Conservation (phyloP, 306 rosid genomes). For the Cicer bijugum region DNA sequence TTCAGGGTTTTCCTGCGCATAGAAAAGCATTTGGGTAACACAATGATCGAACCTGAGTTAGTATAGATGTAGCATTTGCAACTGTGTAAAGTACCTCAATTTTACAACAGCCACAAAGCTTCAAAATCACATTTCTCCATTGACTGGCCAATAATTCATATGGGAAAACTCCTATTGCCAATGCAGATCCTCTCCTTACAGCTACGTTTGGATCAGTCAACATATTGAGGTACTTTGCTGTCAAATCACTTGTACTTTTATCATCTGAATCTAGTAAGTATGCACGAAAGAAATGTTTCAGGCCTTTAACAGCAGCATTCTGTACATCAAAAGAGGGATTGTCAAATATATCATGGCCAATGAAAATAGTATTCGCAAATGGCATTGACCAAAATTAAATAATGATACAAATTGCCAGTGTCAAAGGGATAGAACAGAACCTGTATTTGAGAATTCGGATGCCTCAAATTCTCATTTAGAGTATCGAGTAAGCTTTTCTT, state of each 20-base stretch:
- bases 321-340: constrained; percentile 48
- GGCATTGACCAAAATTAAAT: constrained; percentile 17
- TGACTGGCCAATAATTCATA: constrained; percentile 61
- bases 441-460: constrained; percentile 98
- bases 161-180: constrained; percentile 86
- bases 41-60: constrained; percentile 26
- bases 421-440: constrained; percentile 51
- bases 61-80: constrained; percentile 38
- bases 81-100: constrained; percentile 67
- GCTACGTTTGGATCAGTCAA: constrained; percentile 85
- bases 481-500: constrained; percentile 76
- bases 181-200: constrained; percentile 91
- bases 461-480: constrained; percentile 87
- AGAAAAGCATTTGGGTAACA: constrained; percentile 28
- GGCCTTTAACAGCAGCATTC: constrained; percentile 84
- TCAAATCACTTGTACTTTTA: constrained; percentile 58
- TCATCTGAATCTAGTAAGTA: constrained; percentile 60
- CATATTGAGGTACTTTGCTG: constrained; percentile 70
- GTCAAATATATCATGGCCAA: constrained; percentile 31
- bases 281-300: constrained; percentile 69
- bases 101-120: constrained; percentile 72
- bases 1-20: constrained; percentile 78
- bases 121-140: constrained; percentile 85
- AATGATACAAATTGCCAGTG: constrained; percentile 24
- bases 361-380: constrained; percentile 34